phyloP scores from a whole-genome alignment of 306 rosid species.

The Abrus pulchellus region DNA sequence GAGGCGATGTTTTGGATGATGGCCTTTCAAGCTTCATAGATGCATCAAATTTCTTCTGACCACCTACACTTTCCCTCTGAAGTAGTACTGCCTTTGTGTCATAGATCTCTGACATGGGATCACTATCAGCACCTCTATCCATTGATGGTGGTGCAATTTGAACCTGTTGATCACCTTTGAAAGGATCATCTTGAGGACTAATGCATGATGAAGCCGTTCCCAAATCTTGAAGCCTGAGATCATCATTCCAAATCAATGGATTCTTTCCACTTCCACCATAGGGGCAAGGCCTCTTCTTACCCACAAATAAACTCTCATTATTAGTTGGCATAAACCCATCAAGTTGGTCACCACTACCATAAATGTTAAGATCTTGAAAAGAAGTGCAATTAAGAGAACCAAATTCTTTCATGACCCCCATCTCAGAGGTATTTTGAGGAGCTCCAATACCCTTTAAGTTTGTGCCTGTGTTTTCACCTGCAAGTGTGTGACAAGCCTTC shows the following conservation, averaged over 20 bases:
- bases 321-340: constrained; percentile 59
- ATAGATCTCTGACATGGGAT: constrained; percentile 70
- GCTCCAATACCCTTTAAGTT: constrained; percentile 67
- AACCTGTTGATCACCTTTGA: constrained; percentile 65
- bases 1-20: constrained; percentile 70
- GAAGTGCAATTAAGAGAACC: constrained; percentile 76
- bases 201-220: constrained; percentile 82
- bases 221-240: constrained; percentile 84
- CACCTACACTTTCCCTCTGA: constrained; percentile 52
- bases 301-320: constrained; percentile 58
- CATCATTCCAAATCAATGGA: constrained; percentile 92
- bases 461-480: constrained; percentile 84
- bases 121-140: constrained; percentile 69
- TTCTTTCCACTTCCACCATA: constrained; percentile 77
- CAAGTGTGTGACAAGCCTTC: constrained; percentile 98
- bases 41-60: constrained; percentile 65
- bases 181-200: constrained; percentile 70
- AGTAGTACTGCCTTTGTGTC: constrained; percentile 70
- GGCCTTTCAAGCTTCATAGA: constrained; percentile 83
- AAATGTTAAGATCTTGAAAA: constrained; percentile 91
- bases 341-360: constrained; percentile 70
- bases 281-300: constrained; percentile 80
- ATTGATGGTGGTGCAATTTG: constrained; percentile 68
- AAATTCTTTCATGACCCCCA: constrained; percentile 76
- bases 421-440: constrained; percentile 58